Evolutionary conservation across 306 rosid genomes (phyloP).

Genomic region (Quercus engelmannii): DNA sequence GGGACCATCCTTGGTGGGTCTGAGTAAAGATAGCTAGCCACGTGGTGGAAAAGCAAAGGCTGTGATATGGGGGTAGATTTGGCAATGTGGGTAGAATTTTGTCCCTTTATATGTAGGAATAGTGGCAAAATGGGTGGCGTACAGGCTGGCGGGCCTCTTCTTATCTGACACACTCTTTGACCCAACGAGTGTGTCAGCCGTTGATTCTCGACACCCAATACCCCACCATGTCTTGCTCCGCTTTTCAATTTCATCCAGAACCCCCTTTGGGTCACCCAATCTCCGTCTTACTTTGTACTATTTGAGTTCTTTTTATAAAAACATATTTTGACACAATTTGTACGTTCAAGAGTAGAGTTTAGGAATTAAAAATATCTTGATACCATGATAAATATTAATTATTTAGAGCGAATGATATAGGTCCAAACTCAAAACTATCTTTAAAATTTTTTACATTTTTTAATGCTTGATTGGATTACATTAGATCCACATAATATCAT

Average conservation of each 20-base stretch:
- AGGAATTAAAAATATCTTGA: no score
- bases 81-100: neutral
- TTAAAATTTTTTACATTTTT: no score
- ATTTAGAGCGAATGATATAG: no score
- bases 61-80: neutral
- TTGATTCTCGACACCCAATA: neutral
- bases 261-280: no score
- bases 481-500: no score
- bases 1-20: neutral
- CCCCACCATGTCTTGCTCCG: constrained; percentile 1
- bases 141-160: constrained; percentile 43
- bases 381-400: rapidly evolving
- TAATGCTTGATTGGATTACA: no score
- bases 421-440: no score
- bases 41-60: neutral
- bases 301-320: no score
- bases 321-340: no score
- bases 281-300: no score
- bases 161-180: neutral
- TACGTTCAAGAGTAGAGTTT: no score
- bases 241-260: no score
- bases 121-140: constrained; percentile 16
- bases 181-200: neutral
- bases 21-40: neutral
- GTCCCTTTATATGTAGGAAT: neutral